Evolutionary conservation across 202 grass and related monocot genomes (phyloP).

Genomic region (Schoenoplectus tabernaemontani): DNA sequence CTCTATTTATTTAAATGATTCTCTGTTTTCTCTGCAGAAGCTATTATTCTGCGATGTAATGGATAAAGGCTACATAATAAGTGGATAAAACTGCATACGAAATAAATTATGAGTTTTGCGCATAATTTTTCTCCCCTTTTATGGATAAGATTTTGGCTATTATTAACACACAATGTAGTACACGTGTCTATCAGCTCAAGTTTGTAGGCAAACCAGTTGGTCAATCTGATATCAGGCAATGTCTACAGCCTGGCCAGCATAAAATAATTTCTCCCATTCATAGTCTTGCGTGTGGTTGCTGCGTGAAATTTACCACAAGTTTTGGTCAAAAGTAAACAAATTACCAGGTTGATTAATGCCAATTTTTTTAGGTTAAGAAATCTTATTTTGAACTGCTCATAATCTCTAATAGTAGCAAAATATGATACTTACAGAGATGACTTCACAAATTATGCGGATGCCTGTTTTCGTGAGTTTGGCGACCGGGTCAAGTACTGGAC

Average conservation of each 20-base stretch:
- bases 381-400: not conserved
- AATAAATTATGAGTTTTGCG: not conserved
- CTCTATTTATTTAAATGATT: not conserved
- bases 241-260: not conserved
- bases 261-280: too few relatives aligned
- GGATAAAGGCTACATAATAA: not conserved
- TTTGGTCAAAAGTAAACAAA: not conserved
- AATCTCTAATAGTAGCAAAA: not conserved
- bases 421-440: conserved; percentile 46
- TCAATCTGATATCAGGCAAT: not conserved
- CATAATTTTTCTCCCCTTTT: not conserved
- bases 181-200: not conserved
- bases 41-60: not conserved
- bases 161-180: not conserved
- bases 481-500: conserved; percentile 61
- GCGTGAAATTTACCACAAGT: not conserved
- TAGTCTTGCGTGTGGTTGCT: not conserved
- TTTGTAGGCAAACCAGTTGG: not conserved
- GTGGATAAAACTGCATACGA: not conserved
- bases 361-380: not conserved
- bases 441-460: conserved; percentile 50
- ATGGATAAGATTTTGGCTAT: not conserved
- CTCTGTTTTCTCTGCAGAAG: not conserved
- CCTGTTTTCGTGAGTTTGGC: conserved; percentile 58
- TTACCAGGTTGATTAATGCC: not conserved